Percentiles rank a stretch among this genome's conserved stretches.
These are phyloP conservation scores for Russula brevipes DNA, from an alignment of 768 basidiomycete genomes.

Conservation along the genomic window DNA sequence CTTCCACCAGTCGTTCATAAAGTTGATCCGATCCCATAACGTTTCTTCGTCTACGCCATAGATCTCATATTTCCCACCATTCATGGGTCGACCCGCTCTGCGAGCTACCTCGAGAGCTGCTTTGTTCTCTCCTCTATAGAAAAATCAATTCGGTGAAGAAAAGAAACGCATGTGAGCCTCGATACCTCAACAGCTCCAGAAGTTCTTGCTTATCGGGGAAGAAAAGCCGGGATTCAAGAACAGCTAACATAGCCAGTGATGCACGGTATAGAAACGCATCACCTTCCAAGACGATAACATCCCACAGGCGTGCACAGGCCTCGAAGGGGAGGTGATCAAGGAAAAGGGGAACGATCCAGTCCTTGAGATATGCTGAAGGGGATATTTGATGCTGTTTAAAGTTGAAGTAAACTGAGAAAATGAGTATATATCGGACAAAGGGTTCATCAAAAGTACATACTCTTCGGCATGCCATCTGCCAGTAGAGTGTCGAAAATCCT, in stretches of 20 bases:
- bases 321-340: conserved; percentile 87
- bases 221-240: conserved; percentile 81
- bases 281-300: conserved; percentile 80
- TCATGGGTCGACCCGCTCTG: conserved; percentile 55
- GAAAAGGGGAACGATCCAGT: conserved; percentile 80
- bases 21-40: conserved; percentile 75
- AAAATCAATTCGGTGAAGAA: not conserved
- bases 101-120: conserved; percentile 79
- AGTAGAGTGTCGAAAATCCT: conserved; percentile 91
- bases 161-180: conserved; percentile 7
- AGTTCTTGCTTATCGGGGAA: conserved; percentile 81
- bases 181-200: conserved; percentile 66
- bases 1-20: conserved; percentile 90
- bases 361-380: conserved; percentile 73
- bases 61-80: conserved; percentile 78
- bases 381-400: conserved; percentile 92
- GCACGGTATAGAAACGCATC: conserved; percentile 87
- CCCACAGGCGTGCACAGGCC: conserved; percentile 85
- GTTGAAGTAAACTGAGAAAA: conserved; percentile 77
- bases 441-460: conserved; percentile 40
- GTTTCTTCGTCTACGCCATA: conserved; percentile 83
- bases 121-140: conserved; percentile 67
- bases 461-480: conserved; percentile 91
- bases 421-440: conserved; percentile 1
- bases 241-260: conserved; percentile 74